Evolutionary conservation across 2,329 filamentous ascomycete genomes (phyloP).

Genomic region (Colletotrichum brevisporum): DNA sequence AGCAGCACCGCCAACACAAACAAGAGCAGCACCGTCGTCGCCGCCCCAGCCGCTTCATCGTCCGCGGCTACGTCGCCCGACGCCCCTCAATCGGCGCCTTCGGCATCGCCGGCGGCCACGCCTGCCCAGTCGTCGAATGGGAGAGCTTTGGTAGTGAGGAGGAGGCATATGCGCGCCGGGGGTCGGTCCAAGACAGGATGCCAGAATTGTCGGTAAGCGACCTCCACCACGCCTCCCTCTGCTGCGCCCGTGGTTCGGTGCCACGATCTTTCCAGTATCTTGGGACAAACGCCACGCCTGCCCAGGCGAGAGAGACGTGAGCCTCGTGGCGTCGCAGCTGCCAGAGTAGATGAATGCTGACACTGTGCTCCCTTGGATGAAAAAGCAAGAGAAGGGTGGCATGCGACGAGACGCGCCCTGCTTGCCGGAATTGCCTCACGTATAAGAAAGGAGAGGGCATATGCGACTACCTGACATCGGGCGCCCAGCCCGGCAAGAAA

Average conservation of each 20-base stretch:
- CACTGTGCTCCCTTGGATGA: not conserved
- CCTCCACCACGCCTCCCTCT: not conserved
- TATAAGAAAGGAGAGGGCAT: not conserved
- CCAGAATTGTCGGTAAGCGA: conserved; percentile 22
- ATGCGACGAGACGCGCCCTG: not conserved
- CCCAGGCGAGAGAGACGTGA: no score
- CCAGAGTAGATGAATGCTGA: not conserved
- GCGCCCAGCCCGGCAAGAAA: not conserved
- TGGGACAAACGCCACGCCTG: no score
- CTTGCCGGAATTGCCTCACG: not conserved
- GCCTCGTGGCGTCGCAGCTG: no score
- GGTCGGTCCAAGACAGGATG: conserved; percentile 10
- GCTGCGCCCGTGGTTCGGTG: no score
- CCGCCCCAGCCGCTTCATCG: no score
- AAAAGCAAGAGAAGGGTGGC: not conserved
- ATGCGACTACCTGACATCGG: not conserved
- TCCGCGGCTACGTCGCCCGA: no score
- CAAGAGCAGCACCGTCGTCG: no score
- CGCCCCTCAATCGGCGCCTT: no score
- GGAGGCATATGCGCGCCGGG: conserved; percentile 16
- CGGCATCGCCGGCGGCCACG: no score
- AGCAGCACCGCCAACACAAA: not conserved
- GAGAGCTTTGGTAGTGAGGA: not conserved
- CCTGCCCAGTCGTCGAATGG: not conserved
- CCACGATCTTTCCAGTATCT: no score